Evolutionary conservation across 2,329 filamentous ascomycete genomes (phyloP).

Genomic region (Pyricularia sp.): DNA sequence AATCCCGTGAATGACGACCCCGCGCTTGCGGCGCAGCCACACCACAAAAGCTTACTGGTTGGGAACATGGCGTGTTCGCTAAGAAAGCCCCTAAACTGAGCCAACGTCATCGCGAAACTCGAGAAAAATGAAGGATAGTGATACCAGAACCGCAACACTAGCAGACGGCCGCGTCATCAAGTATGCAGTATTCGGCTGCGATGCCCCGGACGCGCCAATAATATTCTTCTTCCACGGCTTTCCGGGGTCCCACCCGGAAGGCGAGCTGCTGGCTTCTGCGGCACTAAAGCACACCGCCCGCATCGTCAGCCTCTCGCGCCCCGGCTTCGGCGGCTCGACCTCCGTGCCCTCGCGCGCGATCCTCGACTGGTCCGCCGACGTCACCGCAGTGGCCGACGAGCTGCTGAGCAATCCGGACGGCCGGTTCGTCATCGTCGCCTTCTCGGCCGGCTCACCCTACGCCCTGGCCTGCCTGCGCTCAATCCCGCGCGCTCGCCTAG

Average conservation of each 20-base stretch:
- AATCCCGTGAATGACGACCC: not conserved
- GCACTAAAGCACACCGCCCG: conserved; percentile 19
- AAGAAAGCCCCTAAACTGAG: not conserved
- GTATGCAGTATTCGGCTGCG: conserved; percentile 31
- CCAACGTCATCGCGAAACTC: not conserved
- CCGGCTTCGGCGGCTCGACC: conserved; percentile 31
- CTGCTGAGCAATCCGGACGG: conserved; percentile 12
- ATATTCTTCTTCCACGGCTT: conserved; percentile 33
- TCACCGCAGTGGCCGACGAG: conserved; percentile 18
- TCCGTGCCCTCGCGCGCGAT: conserved; percentile 20
- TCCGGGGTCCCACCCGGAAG: conserved; percentile 30
- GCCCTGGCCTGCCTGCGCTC: conserved; percentile 20
- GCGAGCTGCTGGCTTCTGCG: conserved; percentile 14
- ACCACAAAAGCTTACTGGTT: not conserved
- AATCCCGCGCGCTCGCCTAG: conserved; percentile 19
- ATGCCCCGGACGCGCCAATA: conserved; percentile 12
- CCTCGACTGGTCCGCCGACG: conserved; percentile 24
- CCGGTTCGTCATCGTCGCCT: conserved; percentile 24
- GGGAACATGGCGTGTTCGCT: not conserved
- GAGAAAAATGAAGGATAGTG: not conserved
- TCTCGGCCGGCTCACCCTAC: conserved; percentile 25
- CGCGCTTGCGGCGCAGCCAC: not conserved
- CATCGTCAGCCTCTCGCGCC: conserved; percentile 29
- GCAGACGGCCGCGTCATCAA: conserved; percentile 29
- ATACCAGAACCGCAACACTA: conserved; percentile 12